These are phyloP conservation scores for Solidago caesia DNA, from an alignment of 129 eudicot genomes.

Conservation along the genomic window DNA sequence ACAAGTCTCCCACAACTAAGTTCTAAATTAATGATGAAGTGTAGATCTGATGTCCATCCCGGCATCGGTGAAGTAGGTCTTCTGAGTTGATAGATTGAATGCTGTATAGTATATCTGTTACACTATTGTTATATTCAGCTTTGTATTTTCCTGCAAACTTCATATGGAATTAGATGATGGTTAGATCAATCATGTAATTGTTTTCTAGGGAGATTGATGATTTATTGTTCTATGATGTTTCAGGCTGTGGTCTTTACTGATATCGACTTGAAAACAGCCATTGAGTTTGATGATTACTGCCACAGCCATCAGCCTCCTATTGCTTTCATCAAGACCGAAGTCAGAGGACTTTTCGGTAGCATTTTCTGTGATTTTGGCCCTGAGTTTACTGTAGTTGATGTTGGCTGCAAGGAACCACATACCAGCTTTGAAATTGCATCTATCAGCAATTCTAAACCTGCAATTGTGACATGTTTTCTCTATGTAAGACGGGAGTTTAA, in stretches of 20 bases:
- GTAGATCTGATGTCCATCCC: background rate
- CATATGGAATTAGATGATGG: background rate
- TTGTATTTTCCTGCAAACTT: background rate
- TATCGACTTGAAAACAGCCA: conserved; percentile 58
- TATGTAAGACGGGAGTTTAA: conserved; percentile 89
- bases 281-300: conserved; percentile 31
- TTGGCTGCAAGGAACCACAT: conserved; percentile 93
- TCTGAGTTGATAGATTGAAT: background rate
- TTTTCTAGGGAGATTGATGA: background rate
- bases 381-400: conserved; percentile 74
- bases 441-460: conserved; percentile 77
- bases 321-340: conserved; percentile 17
- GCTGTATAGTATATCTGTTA: background rate
- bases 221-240: conserved; percentile 10
- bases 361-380: conserved; percentile 92
- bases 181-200: background rate
- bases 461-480: conserved; percentile 80
- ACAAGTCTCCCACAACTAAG: too few species aligned
- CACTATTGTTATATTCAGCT: background rate
- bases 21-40: background rate
- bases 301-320: conserved; percentile 12
- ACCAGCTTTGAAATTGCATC: conserved; percentile 77
- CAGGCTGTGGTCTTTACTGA: conserved; percentile 98
- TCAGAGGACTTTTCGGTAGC: conserved; percentile 61
- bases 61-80: too few species aligned